phyloP scores from a whole-genome alignment of 371 early-diverging fungal genomes.

The Funneliformis caledonium region DNA sequence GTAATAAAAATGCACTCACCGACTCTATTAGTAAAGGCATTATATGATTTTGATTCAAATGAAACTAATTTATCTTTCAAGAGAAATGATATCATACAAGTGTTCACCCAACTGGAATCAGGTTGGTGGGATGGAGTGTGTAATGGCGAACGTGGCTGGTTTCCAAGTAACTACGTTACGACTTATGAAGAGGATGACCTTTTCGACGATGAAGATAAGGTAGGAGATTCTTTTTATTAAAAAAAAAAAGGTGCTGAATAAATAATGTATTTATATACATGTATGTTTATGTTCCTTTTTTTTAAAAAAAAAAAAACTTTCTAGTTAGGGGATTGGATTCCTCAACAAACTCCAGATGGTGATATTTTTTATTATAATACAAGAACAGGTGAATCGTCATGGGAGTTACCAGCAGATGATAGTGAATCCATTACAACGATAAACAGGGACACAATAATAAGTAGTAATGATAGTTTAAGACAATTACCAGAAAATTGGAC shows the following conservation, averaged over 20 bases:
- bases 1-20: constrained; percentile 8
- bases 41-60: constrained; percentile 78
- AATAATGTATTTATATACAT: too few species aligned
- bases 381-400: constrained; percentile 60
- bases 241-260: neutral
- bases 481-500: constrained; percentile 54
- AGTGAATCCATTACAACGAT: constrained; percentile 6
- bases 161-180: constrained; percentile 84
- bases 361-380: constrained; percentile 61
- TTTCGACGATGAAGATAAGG: constrained; percentile 29
- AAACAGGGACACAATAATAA: too few species aligned
- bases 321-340: constrained; percentile 44
- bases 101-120: constrained; percentile 77
- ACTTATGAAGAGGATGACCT: constrained; percentile 52
- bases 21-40: constrained; percentile 65
- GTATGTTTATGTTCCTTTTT: too few species aligned
- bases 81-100: constrained; percentile 81
- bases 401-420: constrained; percentile 45
- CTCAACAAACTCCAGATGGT: constrained; percentile 57
- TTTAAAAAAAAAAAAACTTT: too few species aligned
- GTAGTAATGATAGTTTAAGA: neutral
- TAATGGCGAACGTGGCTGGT: constrained; percentile 80
- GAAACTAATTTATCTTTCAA: constrained; percentile 78
- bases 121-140: constrained; percentile 94
- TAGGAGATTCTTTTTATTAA: neutral